Evolutionary conservation across 2,329 filamentous ascomycete species (phyloP).

Genomic region (Xylaria hypoxylon): DNA sequence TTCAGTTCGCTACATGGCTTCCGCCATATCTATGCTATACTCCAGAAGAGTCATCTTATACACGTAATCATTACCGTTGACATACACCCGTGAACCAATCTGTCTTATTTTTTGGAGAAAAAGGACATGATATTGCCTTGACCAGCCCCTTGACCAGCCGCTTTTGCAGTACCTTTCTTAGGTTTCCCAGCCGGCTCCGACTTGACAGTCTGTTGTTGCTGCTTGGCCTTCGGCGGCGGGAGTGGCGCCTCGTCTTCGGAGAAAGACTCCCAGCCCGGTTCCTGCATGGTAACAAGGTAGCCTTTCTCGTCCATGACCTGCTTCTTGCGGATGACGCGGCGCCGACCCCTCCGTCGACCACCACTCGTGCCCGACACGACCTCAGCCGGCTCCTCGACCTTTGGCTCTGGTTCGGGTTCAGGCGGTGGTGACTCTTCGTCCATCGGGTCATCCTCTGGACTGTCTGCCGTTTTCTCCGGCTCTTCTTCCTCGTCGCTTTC

Average conservation of each 20-base stretch:
- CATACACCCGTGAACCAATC: neutral
- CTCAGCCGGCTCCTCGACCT: slow-evolving; percentile 47
- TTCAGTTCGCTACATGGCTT: neutral
- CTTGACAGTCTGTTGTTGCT: slow-evolving; percentile 32
- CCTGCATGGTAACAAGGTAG: slow-evolving; percentile 52
- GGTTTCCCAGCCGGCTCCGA: slow-evolving; percentile 43
- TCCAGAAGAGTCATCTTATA: neutral
- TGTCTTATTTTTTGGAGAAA: slow-evolving; percentile 50
- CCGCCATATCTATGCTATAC: neutral
- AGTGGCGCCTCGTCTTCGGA: slow-evolving; percentile 51
- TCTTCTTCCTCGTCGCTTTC: slow-evolving; percentile 50
- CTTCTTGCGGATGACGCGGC: slow-evolving; percentile 51
- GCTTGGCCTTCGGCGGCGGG: slow-evolving; percentile 42
- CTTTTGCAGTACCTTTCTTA: slow-evolving; percentile 48
- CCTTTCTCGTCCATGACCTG: slow-evolving; percentile 52
- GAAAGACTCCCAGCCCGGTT: slow-evolving; percentile 52
- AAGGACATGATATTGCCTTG: slow-evolving; percentile 54
- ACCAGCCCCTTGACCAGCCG: slow-evolving; percentile 40
- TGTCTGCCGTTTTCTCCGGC: slow-evolving; percentile 41
- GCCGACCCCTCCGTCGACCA: slow-evolving; percentile 49
- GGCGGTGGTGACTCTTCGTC: slow-evolving; percentile 43
- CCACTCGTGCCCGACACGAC: slow-evolving; percentile 46
- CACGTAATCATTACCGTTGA: neutral
- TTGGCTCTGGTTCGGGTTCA: slow-evolving; percentile 40
- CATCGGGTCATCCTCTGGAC: slow-evolving; percentile 46